A percentile compares a stretch with the other conserved stretches of the same genome.
Evolutionary conservation across 2,329 filamentous ascomycete species (phyloP).

Genomic region (Knufia petricola): DNA sequence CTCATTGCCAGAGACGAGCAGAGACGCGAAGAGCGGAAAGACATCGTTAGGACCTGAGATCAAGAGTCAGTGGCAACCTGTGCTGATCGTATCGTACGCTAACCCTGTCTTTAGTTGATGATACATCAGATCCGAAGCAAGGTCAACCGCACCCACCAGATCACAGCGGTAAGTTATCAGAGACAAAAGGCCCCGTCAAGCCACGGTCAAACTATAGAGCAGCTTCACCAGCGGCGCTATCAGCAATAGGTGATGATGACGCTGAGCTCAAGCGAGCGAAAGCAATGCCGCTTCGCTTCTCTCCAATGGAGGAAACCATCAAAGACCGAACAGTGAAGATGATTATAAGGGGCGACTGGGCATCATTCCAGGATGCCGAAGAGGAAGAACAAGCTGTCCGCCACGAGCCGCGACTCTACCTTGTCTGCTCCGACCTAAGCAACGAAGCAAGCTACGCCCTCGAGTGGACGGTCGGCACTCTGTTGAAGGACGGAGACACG

Average conservation of each 20-base stretch:
- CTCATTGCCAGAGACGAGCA: neutral
- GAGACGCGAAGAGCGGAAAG: neutral
- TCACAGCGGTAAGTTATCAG: slow-evolving; percentile 25
- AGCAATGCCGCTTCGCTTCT: slow-evolving; percentile 70
- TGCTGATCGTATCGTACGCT: neutral
- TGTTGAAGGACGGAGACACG: slow-evolving; percentile 87
- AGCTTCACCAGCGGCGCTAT: slow-evolving; percentile 22
- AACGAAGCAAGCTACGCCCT: slow-evolving; percentile 90
- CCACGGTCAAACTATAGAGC: slow-evolving; percentile 4
- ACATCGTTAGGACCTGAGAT: neutral
- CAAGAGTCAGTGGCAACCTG: neutral
- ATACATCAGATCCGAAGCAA: slow-evolving; percentile 26
- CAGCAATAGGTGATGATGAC: slow-evolving; percentile 25
- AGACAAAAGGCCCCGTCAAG: slow-evolving; percentile 10
- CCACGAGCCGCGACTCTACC: slow-evolving; percentile 67
- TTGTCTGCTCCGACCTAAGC: slow-evolving; percentile 92
- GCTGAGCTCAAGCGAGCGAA: slow-evolving; percentile 67
- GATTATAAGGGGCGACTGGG: slow-evolving; percentile 80
- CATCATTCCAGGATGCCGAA: slow-evolving; percentile 45
- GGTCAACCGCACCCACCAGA: slow-evolving; percentile 29
- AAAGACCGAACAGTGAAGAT: slow-evolving; percentile 78
- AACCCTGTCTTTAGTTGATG: neutral
- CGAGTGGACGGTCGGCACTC: slow-evolving; percentile 95
- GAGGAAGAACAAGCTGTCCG: slow-evolving; percentile 70
- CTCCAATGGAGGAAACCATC: slow-evolving; percentile 61